Conservation (phyloP, 2,329 filamentous ascomycete species). For the Botryosphaeria dothidea region DNA sequence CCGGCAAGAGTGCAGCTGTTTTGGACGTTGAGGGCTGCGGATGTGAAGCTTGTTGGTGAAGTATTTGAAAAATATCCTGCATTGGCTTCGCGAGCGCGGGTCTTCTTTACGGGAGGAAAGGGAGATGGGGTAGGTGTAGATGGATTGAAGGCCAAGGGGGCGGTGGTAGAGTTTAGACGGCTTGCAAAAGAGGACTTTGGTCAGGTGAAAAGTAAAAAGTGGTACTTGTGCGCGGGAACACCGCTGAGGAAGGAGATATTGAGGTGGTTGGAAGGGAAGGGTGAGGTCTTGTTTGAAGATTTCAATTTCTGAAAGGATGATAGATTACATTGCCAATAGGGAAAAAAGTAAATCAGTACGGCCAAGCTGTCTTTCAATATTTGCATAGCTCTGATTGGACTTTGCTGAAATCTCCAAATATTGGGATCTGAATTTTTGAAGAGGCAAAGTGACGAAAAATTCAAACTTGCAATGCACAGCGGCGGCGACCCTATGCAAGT, state of each 20-base stretch:
- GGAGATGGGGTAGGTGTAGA: constrained; percentile 34
- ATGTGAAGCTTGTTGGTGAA: constrained; percentile 64
- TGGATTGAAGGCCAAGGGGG: constrained; percentile 37
- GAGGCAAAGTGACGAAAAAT: too few species aligned
- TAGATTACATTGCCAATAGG: too few species aligned
- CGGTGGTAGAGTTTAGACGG: constrained; percentile 41
- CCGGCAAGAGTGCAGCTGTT: constrained; percentile 54
- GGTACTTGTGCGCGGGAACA: constrained; percentile 62
- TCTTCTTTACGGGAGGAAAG: constrained; percentile 65
- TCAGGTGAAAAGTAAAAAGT: constrained; percentile 30
- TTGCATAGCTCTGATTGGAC: too few species aligned
- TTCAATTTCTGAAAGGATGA: constrained; percentile 43
- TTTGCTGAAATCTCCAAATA: too few species aligned
- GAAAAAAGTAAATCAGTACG: too few species aligned
- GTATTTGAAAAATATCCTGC: constrained; percentile 54
- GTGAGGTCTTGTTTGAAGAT: constrained; percentile 51
- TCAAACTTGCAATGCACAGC: too few species aligned
- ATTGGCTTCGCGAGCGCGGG: constrained; percentile 53
- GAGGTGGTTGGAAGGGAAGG: constrained; percentile 49
- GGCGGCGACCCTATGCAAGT: too few species aligned
- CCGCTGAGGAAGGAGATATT: constrained; percentile 51
- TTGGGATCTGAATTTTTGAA: too few species aligned
- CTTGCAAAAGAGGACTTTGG: constrained; percentile 47
- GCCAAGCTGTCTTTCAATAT: too few species aligned
- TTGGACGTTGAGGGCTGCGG: constrained; percentile 66